phyloP scores from a whole-genome alignment of 208 protist genomes.

The Herpetomonas samuelpessoai region DNA sequence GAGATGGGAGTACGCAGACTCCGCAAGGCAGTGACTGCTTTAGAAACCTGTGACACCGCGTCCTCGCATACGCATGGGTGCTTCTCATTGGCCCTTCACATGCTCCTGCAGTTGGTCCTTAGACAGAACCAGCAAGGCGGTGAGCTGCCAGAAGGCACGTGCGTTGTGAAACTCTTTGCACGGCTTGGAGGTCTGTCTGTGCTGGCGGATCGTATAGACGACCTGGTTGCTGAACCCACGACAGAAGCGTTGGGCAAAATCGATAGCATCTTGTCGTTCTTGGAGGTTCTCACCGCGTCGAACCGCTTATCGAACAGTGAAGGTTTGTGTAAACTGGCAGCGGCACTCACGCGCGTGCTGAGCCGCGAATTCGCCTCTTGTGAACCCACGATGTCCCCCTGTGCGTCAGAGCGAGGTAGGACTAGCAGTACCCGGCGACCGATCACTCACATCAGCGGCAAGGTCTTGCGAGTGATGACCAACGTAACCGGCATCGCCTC shows the following conservation, averaged over 20 bases:
- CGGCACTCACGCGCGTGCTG: too few relatives aligned
- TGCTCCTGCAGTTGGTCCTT: constrained; percentile 8
- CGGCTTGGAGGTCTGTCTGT: constrained; percentile 3
- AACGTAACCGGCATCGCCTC: constrained; percentile 59
- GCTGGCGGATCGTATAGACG: too few relatives aligned
- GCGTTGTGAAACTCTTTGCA: neutral
- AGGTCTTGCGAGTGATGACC: constrained; percentile 62
- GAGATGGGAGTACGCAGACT: too few relatives aligned
- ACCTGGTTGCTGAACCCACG: neutral
- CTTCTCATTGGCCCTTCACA: neutral
- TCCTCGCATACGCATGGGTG: neutral
- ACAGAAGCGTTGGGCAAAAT: neutral
- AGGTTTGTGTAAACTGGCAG: too few relatives aligned
- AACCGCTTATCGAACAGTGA: too few relatives aligned
- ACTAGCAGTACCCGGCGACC: too few relatives aligned
- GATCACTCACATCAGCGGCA: neutral
- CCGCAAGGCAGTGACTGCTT: too few relatives aligned
- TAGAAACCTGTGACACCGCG: too few relatives aligned
- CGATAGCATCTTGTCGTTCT: constrained; percentile 11
- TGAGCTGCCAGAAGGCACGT: neutral
- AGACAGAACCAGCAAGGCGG: constrained; percentile 3
- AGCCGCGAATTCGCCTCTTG: too few relatives aligned
- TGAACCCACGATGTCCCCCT: too few relatives aligned
- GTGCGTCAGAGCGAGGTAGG: too few relatives aligned
- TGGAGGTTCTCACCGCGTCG: constrained; percentile 48